Conservation (phyloP, 257 asterid genomes). For the Ligustrum vulgare region DNA sequence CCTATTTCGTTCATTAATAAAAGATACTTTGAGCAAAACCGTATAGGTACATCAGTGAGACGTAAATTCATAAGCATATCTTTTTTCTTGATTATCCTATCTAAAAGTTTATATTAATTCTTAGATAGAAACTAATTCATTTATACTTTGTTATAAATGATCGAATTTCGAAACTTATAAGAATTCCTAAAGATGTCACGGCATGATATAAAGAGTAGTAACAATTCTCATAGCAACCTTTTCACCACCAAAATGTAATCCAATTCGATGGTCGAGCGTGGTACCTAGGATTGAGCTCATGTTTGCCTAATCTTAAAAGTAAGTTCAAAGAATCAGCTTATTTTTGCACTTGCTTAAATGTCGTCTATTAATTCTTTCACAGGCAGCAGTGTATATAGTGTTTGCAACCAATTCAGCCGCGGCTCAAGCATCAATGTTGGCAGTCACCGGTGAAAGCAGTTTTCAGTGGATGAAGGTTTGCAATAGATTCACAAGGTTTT, state of each 20-base stretch:
- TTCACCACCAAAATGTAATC: no score
- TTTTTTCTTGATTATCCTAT: no score
- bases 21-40: no score
- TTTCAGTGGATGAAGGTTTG: constrained; percentile 78
- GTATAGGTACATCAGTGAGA: no score
- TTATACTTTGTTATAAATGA: no score
- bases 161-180: no score
- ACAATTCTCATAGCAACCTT: no score
- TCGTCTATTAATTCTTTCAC: background rate
- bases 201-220: background rate
- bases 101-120: no score
- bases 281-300: background rate
- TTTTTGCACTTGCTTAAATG: background rate
- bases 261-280: background rate
- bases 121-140: no score
- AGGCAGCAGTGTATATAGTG: constrained; percentile 56
- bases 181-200: no score
- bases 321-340: background rate
- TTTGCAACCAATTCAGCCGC: constrained; percentile 59
- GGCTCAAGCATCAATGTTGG: constrained; percentile 45
- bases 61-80: no score
- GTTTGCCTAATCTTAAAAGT: background rate
- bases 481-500: constrained; percentile 55
- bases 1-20: no score
- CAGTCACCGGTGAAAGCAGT: constrained; percentile 53